Evolutionary conservation across 2,329 filamentous ascomycete genomes (phyloP), one percentile per base, ranked within the genome.

Genomic region (Leptosphaerulina australis): DNA sequence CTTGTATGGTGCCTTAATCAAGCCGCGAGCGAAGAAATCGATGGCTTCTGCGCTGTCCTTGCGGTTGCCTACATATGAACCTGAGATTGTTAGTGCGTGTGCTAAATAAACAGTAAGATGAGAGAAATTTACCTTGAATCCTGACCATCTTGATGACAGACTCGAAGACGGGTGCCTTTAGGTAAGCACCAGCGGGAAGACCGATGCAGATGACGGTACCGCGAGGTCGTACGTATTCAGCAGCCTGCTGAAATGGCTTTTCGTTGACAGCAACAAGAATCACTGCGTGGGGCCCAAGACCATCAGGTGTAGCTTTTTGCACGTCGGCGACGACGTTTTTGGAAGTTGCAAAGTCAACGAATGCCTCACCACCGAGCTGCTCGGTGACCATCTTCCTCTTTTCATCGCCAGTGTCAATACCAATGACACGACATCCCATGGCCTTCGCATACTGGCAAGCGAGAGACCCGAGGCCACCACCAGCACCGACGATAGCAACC

Each of bases 171-270:
- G 91, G 89, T 1, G 92, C 91, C 63, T 83, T 83, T 58, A 97
- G 82, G 74, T 81, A 88, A 2, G 92, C 69, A 58, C 86, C 81
- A 28, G 89, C 87, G 4, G 93, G 93, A 20, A 97, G 80, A 68
- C 92, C 93, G 67, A 97, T 94, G 76, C 90, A 93, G 56, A 97
- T 83, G 68, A 97, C 88, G 29, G 84, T 83, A 52, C 93, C 93
- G 53, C 86, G 85, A 47, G 90, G 83, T 53, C 93, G 88, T 56
- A 96, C 87, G 76, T 97, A 96, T 75, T 82, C 86, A 37, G 90
- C 86, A 31, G 93, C 93, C 79, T 97, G 92, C 78, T 96, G 91
- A 86, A 97, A 97, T 44, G 93, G 93, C 80, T 88, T 90, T 82
- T 97, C 92, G 64, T 81, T 83, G 43, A 90, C 91, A 55, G 93